Evolutionary conservation across 2,329 filamentous ascomycete genomes (phyloP), one percentile per base, ranked within the genome.

Genomic region (Neocatenulostroma microsporum): DNA sequence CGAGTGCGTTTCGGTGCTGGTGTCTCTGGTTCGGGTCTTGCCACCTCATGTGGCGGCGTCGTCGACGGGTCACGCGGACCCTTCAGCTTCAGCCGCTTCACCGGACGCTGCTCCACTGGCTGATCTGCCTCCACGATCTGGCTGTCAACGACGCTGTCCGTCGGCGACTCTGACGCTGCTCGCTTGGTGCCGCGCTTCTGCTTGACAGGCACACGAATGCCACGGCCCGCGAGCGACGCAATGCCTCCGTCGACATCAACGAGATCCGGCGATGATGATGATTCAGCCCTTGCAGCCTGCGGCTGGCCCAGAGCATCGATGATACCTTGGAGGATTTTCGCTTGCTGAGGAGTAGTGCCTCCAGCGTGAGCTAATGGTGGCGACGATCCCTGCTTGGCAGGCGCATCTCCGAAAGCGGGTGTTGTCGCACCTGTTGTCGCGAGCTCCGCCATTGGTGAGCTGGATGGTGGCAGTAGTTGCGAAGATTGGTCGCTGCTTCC

Each of bases 121-220:
- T 25, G 25, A 10, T 13, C 11, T 3, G 9, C 23, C 5, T 20
- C 17, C 15, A 13, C 19, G 25, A 19, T 24, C 23, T n/a, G 9
- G 21, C n/a, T 30, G n/a, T 13, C 27, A 19, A 37, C 14, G 5
- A 3, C 33, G 18, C 30, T 42, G 33, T 41, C 34, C 4, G n/a
- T 30, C 19, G 23, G 18, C 4, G 29, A 7, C 15, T 32, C 29
- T 20, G 34, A 15, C 10, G 21, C 30, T 19, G 21, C 29, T 12
- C 34, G 34, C 25, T 41, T 37, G 8, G 19, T 34, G 34, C 23
- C 21, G 13, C 21, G 34, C 30, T 24, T 36, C 23, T 25, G 28
- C 34, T 37, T 37, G 10, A 40, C 33, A 8, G 32, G 38, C 12
- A 30, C n/a, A 6, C 13, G 20, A 13, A 40, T 36, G 26, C 38